A percentile compares a stretch with the other conserved stretches of the same genome.
Conservation (phyloP, 768 basidiomycete species). For the Hirschioporus abietinus region DNA sequence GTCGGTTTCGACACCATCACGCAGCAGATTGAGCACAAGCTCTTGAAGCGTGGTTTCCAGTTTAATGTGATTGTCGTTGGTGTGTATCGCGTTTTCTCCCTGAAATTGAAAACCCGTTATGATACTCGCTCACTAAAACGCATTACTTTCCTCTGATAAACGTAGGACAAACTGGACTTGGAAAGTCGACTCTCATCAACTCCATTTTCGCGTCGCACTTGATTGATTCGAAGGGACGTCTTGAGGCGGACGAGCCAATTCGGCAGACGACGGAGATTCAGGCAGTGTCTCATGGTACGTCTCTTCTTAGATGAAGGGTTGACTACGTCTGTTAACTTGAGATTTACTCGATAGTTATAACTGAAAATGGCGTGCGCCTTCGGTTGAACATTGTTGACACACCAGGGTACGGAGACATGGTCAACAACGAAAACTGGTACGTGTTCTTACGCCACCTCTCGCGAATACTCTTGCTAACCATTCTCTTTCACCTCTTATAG, state of each 20-base stretch:
- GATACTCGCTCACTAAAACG: neutral
- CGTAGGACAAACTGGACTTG: constrained; percentile 92
- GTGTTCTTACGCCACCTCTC: constrained; percentile 20
- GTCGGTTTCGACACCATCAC: constrained; percentile 99
- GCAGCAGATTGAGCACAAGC: constrained; percentile 97
- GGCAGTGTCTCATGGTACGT: constrained; percentile 86
- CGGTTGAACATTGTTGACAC: constrained; percentile 98
- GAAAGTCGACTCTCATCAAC: constrained; percentile 98
- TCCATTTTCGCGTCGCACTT: constrained; percentile 99
- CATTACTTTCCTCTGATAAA: constrained; percentile 2
- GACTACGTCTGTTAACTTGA: neutral
- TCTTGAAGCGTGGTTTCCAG: constrained; percentile 98
- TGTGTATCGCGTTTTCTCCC: constrained; percentile 34
- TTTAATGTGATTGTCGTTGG: constrained; percentile 98
- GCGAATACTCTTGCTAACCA: neutral
- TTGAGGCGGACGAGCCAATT: constrained; percentile 81
- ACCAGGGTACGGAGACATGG: constrained; percentile 95
- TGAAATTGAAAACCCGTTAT: neutral
- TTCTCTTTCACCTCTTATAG: constrained; percentile 32
- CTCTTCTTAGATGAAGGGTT: constrained; percentile 1
- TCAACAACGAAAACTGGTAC: constrained; percentile 98
- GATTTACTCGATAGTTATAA: constrained; percentile 59
- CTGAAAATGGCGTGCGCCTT: constrained; percentile 92
- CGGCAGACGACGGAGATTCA: constrained; percentile 97
- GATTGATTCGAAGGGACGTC: constrained; percentile 94